Evolutionary conservation across 2,329 filamentous ascomycete genomes (phyloP).

Genomic region (Diplocarpon mali): DNA sequence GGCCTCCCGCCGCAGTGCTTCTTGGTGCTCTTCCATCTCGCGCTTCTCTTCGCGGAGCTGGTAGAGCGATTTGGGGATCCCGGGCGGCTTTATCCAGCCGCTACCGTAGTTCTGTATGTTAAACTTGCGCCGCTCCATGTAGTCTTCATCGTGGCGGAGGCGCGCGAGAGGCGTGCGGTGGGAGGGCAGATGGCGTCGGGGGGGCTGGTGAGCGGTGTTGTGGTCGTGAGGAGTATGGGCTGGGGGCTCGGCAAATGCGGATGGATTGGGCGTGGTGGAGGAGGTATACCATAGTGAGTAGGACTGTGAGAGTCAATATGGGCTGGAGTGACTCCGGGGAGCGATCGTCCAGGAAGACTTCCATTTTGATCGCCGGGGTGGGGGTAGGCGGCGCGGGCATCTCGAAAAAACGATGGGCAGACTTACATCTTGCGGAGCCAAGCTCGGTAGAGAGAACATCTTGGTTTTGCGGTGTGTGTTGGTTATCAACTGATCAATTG

Average conservation of each 20-base stretch:
- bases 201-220: slow-evolving; percentile 13
- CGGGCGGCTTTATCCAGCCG: slow-evolving; percentile 82
- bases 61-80: slow-evolving; percentile 78
- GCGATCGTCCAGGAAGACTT: too few relatives aligned
- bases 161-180: slow-evolving; percentile 54
- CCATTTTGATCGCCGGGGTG: neutral
- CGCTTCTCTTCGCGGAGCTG: slow-evolving; percentile 82
- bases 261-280: slow-evolving; percentile 34
- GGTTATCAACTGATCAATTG: neutral
- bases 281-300: slow-evolving; percentile 66
- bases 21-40: slow-evolving; percentile 77
- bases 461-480: neutral
- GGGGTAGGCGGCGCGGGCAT: neutral
- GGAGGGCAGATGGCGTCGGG: slow-evolving; percentile 35
- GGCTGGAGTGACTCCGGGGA: neutral
- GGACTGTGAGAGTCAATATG: slow-evolving; percentile 38
- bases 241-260: slow-evolving; percentile 23
- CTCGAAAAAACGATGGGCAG: neutral
- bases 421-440: slow-evolving; percentile 60
- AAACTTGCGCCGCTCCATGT: slow-evolving; percentile 62
- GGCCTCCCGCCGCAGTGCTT: slow-evolving; percentile 59
- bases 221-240: slow-evolving; percentile 10
- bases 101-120: slow-evolving; percentile 82
- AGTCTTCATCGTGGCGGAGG: slow-evolving; percentile 65
- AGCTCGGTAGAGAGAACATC: slow-evolving; percentile 52